phyloP scores from a whole-genome alignment of 108 stramenopile species.

The Craspedostauros australis region DNA sequence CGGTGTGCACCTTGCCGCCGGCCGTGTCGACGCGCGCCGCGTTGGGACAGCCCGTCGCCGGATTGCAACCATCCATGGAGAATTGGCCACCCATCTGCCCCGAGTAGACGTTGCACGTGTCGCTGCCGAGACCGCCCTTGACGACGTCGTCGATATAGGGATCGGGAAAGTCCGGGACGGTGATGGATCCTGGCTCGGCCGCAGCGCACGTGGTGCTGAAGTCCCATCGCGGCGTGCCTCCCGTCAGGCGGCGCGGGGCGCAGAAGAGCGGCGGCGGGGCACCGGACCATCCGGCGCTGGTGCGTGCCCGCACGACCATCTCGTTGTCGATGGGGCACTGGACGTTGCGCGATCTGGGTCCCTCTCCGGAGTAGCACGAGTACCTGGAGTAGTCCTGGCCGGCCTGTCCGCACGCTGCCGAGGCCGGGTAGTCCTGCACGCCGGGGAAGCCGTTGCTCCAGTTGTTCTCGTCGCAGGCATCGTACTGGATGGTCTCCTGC shows the following conservation, averaged over 20 bases:
- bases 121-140: too few species aligned
- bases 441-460: constrained; percentile 51
- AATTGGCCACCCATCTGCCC: too few species aligned
- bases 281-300: constrained; percentile 39
- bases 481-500: constrained; percentile 52
- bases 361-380: constrained; percentile 23
- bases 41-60: neutral
- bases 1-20: constrained; percentile 14
- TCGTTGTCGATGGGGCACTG: constrained; percentile 34
- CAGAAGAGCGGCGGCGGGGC: constrained; percentile 29
- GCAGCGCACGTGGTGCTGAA: neutral
- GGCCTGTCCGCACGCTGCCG: constrained; percentile 42
- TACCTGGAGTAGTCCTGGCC: constrained; percentile 35
- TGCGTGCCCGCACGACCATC: constrained; percentile 27
- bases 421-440: constrained; percentile 33
- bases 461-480: constrained; percentile 42
- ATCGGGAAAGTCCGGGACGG: too few species aligned
- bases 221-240: neutral
- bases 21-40: neutral
- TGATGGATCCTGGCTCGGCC: neutral
- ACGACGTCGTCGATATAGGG: too few species aligned
- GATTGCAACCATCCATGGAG: too few species aligned
- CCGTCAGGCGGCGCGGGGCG: constrained; percentile 5
- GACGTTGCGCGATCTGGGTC: too few species aligned
- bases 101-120: neutral